These are phyloP conservation scores for Pythium monospermum DNA, from an alignment of 352 stramenopile species.

Conservation along the genomic window DNA sequence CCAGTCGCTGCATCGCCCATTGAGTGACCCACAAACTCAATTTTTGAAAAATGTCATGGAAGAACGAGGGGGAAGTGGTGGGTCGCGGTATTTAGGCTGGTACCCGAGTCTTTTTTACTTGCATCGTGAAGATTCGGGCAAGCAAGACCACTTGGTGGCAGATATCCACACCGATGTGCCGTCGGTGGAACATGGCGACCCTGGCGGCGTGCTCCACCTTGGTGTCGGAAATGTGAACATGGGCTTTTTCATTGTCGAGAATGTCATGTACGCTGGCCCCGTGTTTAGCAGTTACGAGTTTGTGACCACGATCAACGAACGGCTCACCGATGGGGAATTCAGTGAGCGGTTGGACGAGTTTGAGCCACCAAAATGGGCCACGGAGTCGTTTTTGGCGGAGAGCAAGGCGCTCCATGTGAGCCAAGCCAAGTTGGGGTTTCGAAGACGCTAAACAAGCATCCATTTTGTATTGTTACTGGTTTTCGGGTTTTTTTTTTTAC, in stretches of 20 bases:
- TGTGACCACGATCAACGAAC: slow-evolving; percentile 24
- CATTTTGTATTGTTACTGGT: too few species aligned
- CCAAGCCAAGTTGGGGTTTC: too few species aligned
- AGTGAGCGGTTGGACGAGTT: slow-evolving; percentile 6
- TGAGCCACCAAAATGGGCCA: slow-evolving; percentile 15
- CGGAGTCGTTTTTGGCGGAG: slow-evolving; percentile 12
- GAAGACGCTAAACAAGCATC: neutral
- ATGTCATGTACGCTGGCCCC: slow-evolving; percentile 28
- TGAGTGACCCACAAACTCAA: slow-evolving; percentile 15
- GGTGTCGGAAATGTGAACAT: slow-evolving; percentile 25
- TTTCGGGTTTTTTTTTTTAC: too few species aligned
- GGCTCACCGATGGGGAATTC: slow-evolving; percentile 26
- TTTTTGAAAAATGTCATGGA: slow-evolving; percentile 26
- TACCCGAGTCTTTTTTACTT: slow-evolving; percentile 34
- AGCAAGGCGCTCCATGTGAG: too few species aligned
- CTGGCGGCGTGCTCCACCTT: slow-evolving; percentile 26
- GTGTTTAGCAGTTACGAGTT: slow-evolving; percentile 40
- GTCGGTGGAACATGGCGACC: slow-evolving; percentile 26
- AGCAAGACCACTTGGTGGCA: slow-evolving; percentile 25
- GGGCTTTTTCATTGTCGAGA: slow-evolving; percentile 27
- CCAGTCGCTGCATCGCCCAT: slow-evolving; percentile 4
- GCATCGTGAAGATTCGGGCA: slow-evolving; percentile 24
- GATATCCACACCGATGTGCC: slow-evolving; percentile 31
- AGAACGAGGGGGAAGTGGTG: slow-evolving; percentile 15
- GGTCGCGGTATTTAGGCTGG: slow-evolving; percentile 23